Evolutionary conservation across 495 filamentous ascomycete genomes (phyloP).

Genomic region (Penicillium cataractarum): DNA sequence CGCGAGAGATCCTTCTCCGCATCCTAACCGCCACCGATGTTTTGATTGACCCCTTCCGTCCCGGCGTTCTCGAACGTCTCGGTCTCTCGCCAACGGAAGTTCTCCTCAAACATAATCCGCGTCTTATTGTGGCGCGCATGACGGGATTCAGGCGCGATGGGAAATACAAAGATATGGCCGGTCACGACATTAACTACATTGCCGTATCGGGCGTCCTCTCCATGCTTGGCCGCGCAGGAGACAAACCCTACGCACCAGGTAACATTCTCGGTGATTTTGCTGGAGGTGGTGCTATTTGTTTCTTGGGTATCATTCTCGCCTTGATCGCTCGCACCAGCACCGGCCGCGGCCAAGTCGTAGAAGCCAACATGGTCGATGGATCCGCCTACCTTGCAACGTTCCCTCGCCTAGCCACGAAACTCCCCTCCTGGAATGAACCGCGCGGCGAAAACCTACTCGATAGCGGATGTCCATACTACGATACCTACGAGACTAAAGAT

Average conservation of each 20-base stretch:
- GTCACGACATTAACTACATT: conserved; percentile 98
- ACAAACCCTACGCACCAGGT: conserved; percentile 74
- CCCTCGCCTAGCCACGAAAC: conserved; percentile 65
- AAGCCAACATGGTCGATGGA: conserved; percentile 97
- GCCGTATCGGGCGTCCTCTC: conserved; percentile 80
- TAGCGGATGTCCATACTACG: conserved; percentile 84
- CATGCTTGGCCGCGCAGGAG: conserved; percentile 69
- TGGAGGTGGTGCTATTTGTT: conserved; percentile 81
- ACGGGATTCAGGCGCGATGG: conserved; percentile 89
- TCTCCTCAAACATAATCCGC: conserved; percentile 69
- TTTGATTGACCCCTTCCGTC: conserved; percentile 90
- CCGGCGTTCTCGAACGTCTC: conserved; percentile 84
- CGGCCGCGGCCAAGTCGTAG: conserved; percentile 83
- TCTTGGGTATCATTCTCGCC: conserved; percentile 57
- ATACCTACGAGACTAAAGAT: conserved; percentile 83
- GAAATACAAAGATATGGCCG: conserved; percentile 83
- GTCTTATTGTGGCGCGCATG: conserved; percentile 79
- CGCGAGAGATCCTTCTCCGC: conserved; percentile 64
- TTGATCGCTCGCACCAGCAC: conserved; percentile 46
- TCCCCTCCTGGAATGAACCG: conserved; percentile 57
- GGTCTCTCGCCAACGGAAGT: conserved; percentile 67
- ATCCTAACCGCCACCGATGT: conserved; percentile 70
- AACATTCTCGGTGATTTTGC: conserved; percentile 92
- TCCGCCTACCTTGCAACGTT: conserved; percentile 76
- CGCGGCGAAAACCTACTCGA: conserved; percentile 82